These are phyloP conservation scores for Rhodomyrtus tomentosa DNA, from an alignment of 345 rosid genomes.

Conservation along the genomic window DNA sequence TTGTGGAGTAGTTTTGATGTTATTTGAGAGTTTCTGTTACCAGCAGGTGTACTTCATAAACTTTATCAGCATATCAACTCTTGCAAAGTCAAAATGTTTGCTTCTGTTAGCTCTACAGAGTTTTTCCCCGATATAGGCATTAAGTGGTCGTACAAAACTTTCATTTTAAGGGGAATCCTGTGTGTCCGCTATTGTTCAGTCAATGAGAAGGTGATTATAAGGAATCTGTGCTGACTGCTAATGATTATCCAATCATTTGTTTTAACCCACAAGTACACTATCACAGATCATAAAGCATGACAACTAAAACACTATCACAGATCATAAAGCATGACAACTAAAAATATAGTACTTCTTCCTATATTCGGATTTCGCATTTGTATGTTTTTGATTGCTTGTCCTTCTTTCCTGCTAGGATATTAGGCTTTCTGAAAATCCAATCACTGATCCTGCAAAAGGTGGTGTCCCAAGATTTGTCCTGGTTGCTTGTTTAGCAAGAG, in stretches of 20 bases:
- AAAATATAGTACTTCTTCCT: not conserved
- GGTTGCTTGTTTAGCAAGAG: conserved; percentile 67
- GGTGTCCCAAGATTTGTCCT: conserved; percentile 76
- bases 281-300: not conserved
- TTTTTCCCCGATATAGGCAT: not conserved
- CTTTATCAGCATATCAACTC: not conserved
- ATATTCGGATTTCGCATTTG: not conserved
- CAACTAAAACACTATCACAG: not conserved
- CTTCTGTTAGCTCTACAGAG: not conserved
- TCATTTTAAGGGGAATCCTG: not conserved
- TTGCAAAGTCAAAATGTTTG: not conserved
- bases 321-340: not conserved
- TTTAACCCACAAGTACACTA: not conserved
- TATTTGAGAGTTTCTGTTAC: not conserved
- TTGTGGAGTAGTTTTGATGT: not conserved
- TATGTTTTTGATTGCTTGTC: conserved; percentile 1
- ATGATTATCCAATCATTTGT: not conserved
- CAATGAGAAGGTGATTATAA: not conserved
- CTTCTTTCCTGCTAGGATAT: conserved; percentile 41
- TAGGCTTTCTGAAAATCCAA: conserved; percentile 87
- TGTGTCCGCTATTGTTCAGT: not conserved
- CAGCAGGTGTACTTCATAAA: not conserved
- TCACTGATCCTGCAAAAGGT: conserved; percentile 61
- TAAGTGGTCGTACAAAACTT: not conserved
- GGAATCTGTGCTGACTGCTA: not conserved